phyloP scores from a whole-genome alignment of 495 filamentous ascomycete species.

The Bacidia gigantensis region DNA sequence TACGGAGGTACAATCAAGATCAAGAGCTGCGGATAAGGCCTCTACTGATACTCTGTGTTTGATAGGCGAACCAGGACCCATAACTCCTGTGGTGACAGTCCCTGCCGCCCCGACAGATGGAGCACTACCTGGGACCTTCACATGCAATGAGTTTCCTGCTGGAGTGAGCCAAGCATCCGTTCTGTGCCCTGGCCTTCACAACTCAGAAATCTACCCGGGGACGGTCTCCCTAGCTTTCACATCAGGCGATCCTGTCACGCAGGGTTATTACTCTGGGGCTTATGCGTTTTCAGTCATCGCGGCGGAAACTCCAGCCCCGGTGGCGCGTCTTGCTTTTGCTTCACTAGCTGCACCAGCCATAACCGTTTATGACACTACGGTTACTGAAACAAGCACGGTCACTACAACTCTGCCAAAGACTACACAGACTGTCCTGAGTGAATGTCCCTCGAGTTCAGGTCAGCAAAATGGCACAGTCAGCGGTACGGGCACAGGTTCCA shows the following conservation, averaged over 20 bases:
- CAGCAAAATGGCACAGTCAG: neutral
- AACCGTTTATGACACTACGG: constrained; percentile 4
- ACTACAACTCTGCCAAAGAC: constrained; percentile 8
- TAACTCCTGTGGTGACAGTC: constrained; percentile 1
- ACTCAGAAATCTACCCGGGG: neutral
- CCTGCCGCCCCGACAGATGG: constrained; percentile 1
- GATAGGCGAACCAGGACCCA: neutral
- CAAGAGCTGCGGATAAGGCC: neutral
- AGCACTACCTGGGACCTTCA: neutral
- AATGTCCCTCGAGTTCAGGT: neutral
- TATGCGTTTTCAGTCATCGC: constrained; percentile 4
- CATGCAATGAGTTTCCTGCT: constrained; percentile 1
- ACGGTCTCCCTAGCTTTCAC: constrained; percentile 2
- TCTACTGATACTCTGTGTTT: neutral
- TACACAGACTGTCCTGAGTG: neutral
- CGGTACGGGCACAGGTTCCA: neutral
- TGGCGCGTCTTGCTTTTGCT: neutral
- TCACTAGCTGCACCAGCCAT: constrained; percentile 2
- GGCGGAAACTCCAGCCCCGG: neutral
- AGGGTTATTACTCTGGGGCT: neutral
- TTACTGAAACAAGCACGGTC: constrained; percentile 2
- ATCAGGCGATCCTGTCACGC: neutral
- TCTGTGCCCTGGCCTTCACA: neutral
- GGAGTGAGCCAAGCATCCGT: constrained; percentile 3
- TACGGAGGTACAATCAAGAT: neutral